phyloP scores from a whole-genome alignment of 148 eudicot genomes.

The Cornus controversa region DNA sequence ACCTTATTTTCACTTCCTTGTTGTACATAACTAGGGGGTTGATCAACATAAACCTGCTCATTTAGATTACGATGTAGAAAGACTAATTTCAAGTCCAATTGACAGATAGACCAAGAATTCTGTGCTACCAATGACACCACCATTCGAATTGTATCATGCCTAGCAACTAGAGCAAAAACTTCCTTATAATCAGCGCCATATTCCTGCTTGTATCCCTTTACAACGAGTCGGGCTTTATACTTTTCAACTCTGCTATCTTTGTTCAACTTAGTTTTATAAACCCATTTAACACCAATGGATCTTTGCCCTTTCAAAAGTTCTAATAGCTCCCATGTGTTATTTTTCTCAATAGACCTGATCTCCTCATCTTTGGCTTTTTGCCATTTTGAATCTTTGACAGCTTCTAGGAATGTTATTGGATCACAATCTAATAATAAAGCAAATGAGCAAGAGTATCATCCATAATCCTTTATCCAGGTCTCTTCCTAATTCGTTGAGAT shows the following conservation, averaged over 20 bases:
- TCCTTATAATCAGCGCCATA: not conserved
- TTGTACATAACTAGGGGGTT: constrained; percentile 9
- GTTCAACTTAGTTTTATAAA: constrained; percentile 7
- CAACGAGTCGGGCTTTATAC: no score
- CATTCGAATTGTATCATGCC: not conserved
- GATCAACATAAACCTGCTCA: constrained; percentile 1
- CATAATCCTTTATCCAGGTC: not conserved
- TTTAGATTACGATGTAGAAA: constrained; percentile 11
- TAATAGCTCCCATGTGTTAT: constrained; percentile 6
- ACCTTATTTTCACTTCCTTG: no score
- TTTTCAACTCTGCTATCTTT: no score
- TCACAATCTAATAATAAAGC: no score
- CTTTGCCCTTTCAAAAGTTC: not conserved
- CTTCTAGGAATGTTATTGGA: no score
- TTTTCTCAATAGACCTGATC: constrained; percentile 8
- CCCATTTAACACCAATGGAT: constrained; percentile 1
- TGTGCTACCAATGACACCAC: not conserved
- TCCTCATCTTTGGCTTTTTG: not conserved
- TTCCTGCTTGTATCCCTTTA: not conserved
- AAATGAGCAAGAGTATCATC: no score
- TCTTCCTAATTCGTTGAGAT: no score
- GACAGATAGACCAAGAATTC: constrained; percentile 4
- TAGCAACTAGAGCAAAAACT: no score
- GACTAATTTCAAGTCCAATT: constrained; percentile 10
- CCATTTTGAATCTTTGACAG: not conserved